Percentiles rank a stretch among this genome's conserved stretches.
These are phyloP conservation scores for Gnomoniopsis smithogilvyi DNA, from an alignment of 2,329 filamentous ascomycete genomes.

Conservation along the genomic window DNA sequence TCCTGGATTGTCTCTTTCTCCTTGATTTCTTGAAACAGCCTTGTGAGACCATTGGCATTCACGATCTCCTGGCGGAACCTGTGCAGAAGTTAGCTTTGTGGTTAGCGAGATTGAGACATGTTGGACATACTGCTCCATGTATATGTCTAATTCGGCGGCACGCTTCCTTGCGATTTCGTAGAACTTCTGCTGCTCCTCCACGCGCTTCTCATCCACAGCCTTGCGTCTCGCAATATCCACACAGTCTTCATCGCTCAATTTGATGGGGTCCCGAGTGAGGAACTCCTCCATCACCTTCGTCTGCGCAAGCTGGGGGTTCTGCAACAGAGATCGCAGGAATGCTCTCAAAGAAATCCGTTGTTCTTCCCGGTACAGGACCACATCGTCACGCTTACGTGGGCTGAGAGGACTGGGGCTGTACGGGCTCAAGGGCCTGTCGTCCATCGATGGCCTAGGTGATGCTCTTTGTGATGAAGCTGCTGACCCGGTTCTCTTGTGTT, in stretches of 20 bases:
- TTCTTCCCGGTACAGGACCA: conserved; percentile 76
- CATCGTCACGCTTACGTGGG: conserved; percentile 24
- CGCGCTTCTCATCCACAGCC: conserved; percentile 77
- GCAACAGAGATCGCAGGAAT: conserved; percentile 80
- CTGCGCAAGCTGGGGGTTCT: conserved; percentile 78
- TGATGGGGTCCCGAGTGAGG: conserved; percentile 68
- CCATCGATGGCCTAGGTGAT: conserved; percentile 43
- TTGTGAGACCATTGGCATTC: conserved; percentile 80
- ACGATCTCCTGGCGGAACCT: conserved; percentile 66
- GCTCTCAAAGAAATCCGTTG: conserved; percentile 90
- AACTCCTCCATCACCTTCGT: conserved; percentile 86
- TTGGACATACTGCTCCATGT: conserved; percentile 82
- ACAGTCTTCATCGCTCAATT: conserved; percentile 75
- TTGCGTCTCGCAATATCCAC: conserved; percentile 78
- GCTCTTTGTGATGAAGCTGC: conserved; percentile 29
- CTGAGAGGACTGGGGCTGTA: conserved; percentile 21
- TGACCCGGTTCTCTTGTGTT: conserved; percentile 37
- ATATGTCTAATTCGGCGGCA: conserved; percentile 89
- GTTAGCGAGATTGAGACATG: not conserved
- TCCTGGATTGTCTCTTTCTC: conserved; percentile 85
- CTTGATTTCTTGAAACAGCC: conserved; percentile 88
- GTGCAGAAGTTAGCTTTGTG: conserved; percentile 17
- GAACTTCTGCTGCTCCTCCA: conserved; percentile 90
- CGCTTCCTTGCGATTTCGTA: conserved; percentile 92
- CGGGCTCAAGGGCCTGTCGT: conserved; percentile 34